Conservation (phyloP, 2,329 filamentous ascomycete genomes). For the Incumbomyces lentus region DNA sequence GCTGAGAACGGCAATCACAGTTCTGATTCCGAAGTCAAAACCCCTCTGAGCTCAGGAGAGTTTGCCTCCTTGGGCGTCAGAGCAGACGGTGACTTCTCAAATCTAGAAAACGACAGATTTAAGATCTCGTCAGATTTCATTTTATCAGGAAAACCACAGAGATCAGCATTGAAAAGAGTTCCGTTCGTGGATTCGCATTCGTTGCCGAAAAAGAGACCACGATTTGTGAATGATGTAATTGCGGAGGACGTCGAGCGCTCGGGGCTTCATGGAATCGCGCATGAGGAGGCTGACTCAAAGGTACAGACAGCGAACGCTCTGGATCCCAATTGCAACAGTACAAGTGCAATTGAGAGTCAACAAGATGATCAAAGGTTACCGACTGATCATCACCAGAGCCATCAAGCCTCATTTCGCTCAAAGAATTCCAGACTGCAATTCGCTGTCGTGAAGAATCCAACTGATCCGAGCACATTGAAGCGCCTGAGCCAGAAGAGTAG, state of each 20-base stretch:
- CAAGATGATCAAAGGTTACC: background rate
- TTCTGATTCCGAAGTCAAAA: conserved; percentile 2
- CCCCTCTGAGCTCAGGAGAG: conserved; percentile 21
- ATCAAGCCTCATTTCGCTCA: conserved; percentile 9
- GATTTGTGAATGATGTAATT: conserved; percentile 5
- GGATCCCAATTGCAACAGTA: background rate
- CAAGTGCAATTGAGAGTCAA: background rate
- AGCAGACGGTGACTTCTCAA: conserved; percentile 16
- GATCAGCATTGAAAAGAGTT: conserved; percentile 18
- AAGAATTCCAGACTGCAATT: conserved; percentile 49
- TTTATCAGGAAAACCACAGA: conserved; percentile 19
- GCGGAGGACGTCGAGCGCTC: too few relatives aligned
- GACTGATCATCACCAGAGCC: background rate
- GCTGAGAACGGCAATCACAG: background rate
- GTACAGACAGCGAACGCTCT: conserved; percentile 1
- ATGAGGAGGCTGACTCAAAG: background rate
- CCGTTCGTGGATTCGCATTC: conserved; percentile 7
- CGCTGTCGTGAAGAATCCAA: conserved; percentile 65
- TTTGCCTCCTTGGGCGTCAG: conserved; percentile 24
- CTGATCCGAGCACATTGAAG: conserved; percentile 51
- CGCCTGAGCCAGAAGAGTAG: conserved; percentile 57
- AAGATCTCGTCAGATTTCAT: conserved; percentile 25
- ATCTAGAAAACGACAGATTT: conserved; percentile 25
- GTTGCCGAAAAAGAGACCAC: conserved; percentile 13
- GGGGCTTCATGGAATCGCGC: too few relatives aligned